Evolutionary conservation across 2,329 filamentous ascomycete genomes (phyloP).

Genomic region (Colletotrichum echinochloae): DNA sequence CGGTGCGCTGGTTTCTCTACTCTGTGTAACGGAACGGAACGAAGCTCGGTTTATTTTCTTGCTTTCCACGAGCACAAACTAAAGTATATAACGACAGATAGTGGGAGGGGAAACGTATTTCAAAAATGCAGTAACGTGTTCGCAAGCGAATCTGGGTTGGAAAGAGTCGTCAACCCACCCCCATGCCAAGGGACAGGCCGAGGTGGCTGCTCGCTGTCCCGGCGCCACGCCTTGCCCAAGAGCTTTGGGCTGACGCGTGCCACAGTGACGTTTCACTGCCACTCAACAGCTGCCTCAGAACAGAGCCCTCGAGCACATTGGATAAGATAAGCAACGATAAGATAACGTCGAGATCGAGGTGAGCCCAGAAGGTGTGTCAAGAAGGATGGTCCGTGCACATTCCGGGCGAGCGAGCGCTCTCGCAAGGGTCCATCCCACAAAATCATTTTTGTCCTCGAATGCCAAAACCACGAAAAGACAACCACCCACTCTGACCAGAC

Average conservation of each 20-base stretch:
- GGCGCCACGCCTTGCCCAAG: conserved; percentile 13
- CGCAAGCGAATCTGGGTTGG: conserved; percentile 1
- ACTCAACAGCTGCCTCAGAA: conserved; percentile 15
- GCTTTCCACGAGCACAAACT: too few species aligned
- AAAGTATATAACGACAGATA: not conserved
- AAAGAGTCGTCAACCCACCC: conserved; percentile 31
- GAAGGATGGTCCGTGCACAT: conserved; percentile 30
- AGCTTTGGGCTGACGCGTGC: conserved; percentile 29
- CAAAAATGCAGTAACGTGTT: conserved; percentile 28
- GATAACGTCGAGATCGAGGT: conserved; percentile 21
- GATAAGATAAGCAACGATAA: conserved; percentile 21
- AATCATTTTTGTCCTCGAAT: conserved; percentile 43
- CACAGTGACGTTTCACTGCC: conserved; percentile 32
- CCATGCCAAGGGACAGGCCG: conserved; percentile 12
- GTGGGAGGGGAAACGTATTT: not conserved
- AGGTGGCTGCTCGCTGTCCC: not conserved
- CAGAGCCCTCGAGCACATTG: not conserved
- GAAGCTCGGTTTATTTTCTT: not conserved
- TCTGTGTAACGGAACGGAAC: not conserved
- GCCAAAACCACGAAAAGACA: conserved; percentile 31
- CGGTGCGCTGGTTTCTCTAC: conserved; percentile 5
- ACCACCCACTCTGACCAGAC: conserved; percentile 29
- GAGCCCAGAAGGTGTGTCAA: not conserved
- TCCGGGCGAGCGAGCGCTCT: conserved; percentile 10
- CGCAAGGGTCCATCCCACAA: conserved; percentile 42